Base-by-base conservation (phyloP, 768 basidiomycete genomes). In the Gloeophyllum trabeum region DNA sequence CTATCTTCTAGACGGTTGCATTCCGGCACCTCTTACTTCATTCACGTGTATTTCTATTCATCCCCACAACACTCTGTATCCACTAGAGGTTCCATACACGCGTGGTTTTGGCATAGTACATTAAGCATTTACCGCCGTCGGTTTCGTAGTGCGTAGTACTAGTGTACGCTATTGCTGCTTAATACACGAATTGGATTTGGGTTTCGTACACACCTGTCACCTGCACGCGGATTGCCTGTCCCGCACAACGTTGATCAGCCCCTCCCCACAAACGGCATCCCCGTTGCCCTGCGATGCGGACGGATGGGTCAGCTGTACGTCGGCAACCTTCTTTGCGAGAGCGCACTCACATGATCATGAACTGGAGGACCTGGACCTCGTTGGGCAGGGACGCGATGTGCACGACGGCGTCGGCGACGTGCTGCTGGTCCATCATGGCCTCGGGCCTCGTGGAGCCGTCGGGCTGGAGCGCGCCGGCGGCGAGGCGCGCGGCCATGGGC, bases 361-460 rank as follows among this genome's bases (percentile, higher is more conserved):
- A 63, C 18, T 79, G 71, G 28, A 86, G 68, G 42, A 90, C 70
- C 14, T 80, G 78, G 4, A 84, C 80, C 39, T 76, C 72, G 12
- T 69, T 66, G 0, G 85, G 85, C 30, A 91, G 64, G 35, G 63
- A 63, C 2, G 83, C 81, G 40, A 89, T 71, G 52, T 85, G 76
- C 5, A 83, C 79, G 26, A 91, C 59, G 1, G 80, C 71, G 42
- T 75, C 65, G 0, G 76, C 86, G 32, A 91, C 85, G 52, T 90
- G 75, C 44, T 72, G 53, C 5, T 76, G 79, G 46, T 85, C 79
- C 53, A 89, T 82, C 12, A 71, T 72, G 0, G 78, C 70, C 56
- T 90, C 87, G 1, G 63, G 61, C 3, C 65, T 44, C 10, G 63
- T 51, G 2, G 63, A 60, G 3, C 88, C 87, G 53, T 90, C 72